These are phyloP conservation scores for Ogataea wickerhamii DNA, from an alignment of 805 yeast genomes.

Conservation along the genomic window DNA sequence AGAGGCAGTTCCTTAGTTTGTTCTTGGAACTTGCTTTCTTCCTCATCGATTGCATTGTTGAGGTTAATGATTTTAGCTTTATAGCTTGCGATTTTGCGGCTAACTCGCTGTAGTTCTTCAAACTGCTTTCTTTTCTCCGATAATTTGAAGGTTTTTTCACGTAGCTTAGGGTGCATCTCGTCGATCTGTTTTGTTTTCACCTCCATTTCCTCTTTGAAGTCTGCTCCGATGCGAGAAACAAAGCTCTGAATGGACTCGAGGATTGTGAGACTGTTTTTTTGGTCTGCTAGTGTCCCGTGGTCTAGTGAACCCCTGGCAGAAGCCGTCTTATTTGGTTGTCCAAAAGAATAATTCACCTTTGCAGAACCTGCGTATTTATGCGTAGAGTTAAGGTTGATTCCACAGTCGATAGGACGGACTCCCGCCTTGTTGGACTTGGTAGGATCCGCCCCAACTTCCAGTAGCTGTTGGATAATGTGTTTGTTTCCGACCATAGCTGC, in stretches of 20 bases:
- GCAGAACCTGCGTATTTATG: constrained; percentile 4
- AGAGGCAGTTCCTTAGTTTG: constrained; percentile 32
- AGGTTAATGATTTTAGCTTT: constrained; percentile 56
- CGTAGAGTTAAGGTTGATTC: constrained; percentile 45
- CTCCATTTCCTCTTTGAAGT: constrained; percentile 55
- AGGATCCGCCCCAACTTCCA: constrained; percentile 87
- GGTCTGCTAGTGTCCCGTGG: constrained; percentile 6
- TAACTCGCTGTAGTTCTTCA: constrained; percentile 49
- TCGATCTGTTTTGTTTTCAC: constrained; percentile 51
- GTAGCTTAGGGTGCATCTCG: constrained; percentile 50
- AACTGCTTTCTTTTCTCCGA: constrained; percentile 44
- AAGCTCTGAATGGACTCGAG: constrained; percentile 50
- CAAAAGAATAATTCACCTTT: background rate
- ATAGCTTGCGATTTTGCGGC: constrained; percentile 43
- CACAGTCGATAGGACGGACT: constrained; percentile 81
- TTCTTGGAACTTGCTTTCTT: constrained; percentile 51
- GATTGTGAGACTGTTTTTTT: constrained; percentile 36
- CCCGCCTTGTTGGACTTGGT: constrained; percentile 80
- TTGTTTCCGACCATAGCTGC: constrained; percentile 86
- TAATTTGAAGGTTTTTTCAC: constrained; percentile 52
- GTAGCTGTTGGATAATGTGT: constrained; percentile 71
- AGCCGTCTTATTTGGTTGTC: background rate
- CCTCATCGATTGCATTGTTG: constrained; percentile 60
- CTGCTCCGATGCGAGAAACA: constrained; percentile 49
- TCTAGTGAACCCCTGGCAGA: background rate